Base-by-base conservation (phyloP, 345 rosid species). In the Brassica nigra region DNA sequence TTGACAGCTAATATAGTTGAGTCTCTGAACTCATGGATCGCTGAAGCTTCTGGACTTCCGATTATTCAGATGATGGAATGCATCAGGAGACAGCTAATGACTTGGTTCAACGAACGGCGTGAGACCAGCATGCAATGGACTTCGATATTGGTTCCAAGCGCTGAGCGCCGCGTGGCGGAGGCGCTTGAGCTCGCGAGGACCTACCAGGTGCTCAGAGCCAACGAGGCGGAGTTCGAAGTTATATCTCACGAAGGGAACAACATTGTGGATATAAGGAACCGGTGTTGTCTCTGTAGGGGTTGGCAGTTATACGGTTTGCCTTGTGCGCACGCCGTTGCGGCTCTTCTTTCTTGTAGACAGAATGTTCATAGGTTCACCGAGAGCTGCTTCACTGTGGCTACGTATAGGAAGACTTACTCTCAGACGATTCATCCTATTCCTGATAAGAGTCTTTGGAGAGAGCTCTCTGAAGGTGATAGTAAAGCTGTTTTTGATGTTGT, bases 21-120 rank as follows among this genome's bases (percentile, higher is more conserved):
- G 85, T 88, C 98, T 0, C 59, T 95, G 20, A 95, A 91, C 83
- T 72, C 89, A 18, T 95, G 97, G 99, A 95, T 95, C 57, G 78
- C 86, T 15, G 99, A 95, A 82, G 99, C 99, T n/a, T 91, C 97
- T 0, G 98, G 99, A 27, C 99, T 91, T 84, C 99, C 99, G 0
- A 90, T 95, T 18, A 89, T 95, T 78, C 98, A 93, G 90, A 95
- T 95, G 99, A 91, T 93, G 97, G 98, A 93, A 80, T 93, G 97
- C 83, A 93, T 95, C 68, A 87, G 98, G 85, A 88, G 99, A 85
- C 98, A 95, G 84, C 90, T 95, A 15, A 95, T 95, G 98, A 91
- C 94, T 54, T 95, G 99, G 98, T 95, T 95, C 85, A 95, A 91
- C 15, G 97, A 93, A 71, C 93, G 97, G 36, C 89, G 97, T 0